Percentiles rank a stretch among this genome's conserved stretches.
Conservation (phyloP, 2,329 filamentous ascomycete genomes). For the Colletotrichum tanaceti region DNA sequence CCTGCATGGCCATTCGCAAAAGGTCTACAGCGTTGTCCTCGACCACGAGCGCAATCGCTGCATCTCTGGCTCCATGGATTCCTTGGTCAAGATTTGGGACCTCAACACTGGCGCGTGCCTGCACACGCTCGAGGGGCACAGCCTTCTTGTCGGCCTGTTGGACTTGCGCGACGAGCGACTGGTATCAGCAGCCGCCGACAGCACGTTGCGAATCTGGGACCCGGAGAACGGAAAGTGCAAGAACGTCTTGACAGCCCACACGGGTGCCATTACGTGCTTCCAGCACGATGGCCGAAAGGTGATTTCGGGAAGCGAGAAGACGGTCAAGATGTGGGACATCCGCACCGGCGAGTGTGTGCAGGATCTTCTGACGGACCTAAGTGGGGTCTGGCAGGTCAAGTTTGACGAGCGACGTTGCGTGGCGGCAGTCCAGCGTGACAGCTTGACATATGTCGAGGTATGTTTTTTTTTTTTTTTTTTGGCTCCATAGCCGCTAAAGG, state of each 20-base stretch:
- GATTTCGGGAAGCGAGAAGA: conserved; percentile 94
- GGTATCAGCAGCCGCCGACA: conserved; percentile 95
- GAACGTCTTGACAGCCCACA: conserved; percentile 90
- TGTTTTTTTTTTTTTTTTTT: too few species aligned
- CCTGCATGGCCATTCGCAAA: conserved; percentile 86
- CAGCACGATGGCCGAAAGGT: conserved; percentile 98
- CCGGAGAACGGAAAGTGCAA: conserved; percentile 92
- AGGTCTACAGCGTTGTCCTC: conserved; percentile 97
- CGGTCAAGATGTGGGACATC: conserved; percentile 98
- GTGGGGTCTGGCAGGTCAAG: conserved; percentile 98
- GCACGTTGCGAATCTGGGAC: conserved; percentile 96
- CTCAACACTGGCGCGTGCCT: conserved; percentile 86
- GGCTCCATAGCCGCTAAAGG: conserved; percentile 48
- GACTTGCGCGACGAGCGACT: conserved; percentile 90
- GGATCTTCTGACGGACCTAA: conserved; percentile 91
- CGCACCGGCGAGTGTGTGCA: conserved; percentile 91
- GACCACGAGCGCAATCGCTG: conserved; percentile 93
- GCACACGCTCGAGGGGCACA: conserved; percentile 92
- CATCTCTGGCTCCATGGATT: conserved; percentile 99
- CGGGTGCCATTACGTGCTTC: conserved; percentile 97
- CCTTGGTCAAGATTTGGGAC: conserved; percentile 97
- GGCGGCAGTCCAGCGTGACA: conserved; percentile 92
- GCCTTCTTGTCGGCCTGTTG: conserved; percentile 88
- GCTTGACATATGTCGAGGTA: conserved; percentile 95
- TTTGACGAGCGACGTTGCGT: conserved; percentile 97